These are phyloP conservation scores for Gypsophila paniculata DNA, from an alignment of 179 eudicot genomes.

Conservation along the genomic window DNA sequence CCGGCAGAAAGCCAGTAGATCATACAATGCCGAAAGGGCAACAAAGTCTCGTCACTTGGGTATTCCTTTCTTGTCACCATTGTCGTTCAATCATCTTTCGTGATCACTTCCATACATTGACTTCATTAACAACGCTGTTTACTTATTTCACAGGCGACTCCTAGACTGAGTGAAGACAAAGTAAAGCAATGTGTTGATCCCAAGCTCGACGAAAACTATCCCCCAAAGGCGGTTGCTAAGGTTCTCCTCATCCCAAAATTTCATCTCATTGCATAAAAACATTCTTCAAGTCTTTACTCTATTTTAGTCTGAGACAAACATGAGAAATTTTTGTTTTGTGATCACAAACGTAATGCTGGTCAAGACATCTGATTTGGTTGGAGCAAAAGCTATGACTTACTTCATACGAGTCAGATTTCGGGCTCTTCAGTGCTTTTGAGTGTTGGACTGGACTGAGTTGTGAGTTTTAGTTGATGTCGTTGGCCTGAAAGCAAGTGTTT, in stretches of 20 bases:
- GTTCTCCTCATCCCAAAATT: slow-evolving; percentile 32
- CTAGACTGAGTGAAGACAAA: slow-evolving; percentile 75
- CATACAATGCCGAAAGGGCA: slow-evolving; percentile 89
- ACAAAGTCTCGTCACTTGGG: slow-evolving; percentile 90
- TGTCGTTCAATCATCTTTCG: background rate
- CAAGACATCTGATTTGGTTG: too few relatives aligned
- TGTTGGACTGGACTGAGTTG: too few relatives aligned
- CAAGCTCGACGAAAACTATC: slow-evolving; percentile 56
- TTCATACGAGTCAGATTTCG: too few relatives aligned
- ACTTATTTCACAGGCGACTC: slow-evolving; percentile 52
- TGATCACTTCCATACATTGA: background rate
- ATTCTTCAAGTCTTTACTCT: too few relatives aligned
- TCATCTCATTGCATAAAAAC: too few relatives aligned
- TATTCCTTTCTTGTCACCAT: slow-evolving; percentile 14
- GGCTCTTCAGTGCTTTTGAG: too few relatives aligned
- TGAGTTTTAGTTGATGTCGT: too few relatives aligned
- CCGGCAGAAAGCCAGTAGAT: slow-evolving; percentile 88
- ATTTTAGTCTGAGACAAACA: too few relatives aligned
- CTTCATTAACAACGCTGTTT: background rate
- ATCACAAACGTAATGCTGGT: too few relatives aligned
- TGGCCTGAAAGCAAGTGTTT: too few relatives aligned
- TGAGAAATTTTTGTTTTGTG: too few relatives aligned
- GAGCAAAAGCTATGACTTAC: too few relatives aligned
- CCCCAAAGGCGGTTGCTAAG: slow-evolving; percentile 76
- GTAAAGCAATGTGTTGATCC: slow-evolving; percentile 77